Percentiles rank a stretch among this genome's conserved stretches.
Evolutionary conservation across 2,329 filamentous ascomycete genomes (phyloP).

Genomic region (Alternaria sp.): DNA sequence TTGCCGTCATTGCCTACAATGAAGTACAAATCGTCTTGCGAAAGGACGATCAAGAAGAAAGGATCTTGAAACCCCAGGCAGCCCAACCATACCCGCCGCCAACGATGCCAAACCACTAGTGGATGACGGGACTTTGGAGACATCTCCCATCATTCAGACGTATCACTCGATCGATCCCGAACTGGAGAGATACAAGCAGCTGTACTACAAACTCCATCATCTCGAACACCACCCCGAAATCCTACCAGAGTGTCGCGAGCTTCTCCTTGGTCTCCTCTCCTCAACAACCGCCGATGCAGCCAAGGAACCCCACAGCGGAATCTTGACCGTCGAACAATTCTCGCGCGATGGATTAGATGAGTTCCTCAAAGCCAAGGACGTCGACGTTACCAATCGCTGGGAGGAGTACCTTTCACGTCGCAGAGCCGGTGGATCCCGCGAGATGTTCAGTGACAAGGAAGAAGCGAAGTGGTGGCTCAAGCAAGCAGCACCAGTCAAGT

Average conservation of each 20-base stretch:
- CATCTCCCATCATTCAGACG: not conserved
- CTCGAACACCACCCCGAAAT: slow-evolving; percentile 48
- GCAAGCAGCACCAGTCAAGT: slow-evolving; percentile 53
- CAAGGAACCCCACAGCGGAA: slow-evolving; percentile 23
- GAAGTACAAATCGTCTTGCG: slow-evolving; percentile 20
- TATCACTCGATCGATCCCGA: not conserved
- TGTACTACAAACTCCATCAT: slow-evolving; percentile 53
- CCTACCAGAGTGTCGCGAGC: slow-evolving; percentile 40
- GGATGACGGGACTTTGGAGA: not conserved
- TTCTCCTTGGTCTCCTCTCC: slow-evolving; percentile 46
- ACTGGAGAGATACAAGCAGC: slow-evolving; percentile 33
- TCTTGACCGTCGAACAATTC: slow-evolving; percentile 43
- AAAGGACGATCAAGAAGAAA: slow-evolving; percentile 21
- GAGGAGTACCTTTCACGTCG: slow-evolving; percentile 46
- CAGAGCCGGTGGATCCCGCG: slow-evolving; percentile 40
- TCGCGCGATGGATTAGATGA: slow-evolving; percentile 23
- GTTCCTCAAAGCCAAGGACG: slow-evolving; percentile 45
- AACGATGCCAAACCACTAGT: not conserved
- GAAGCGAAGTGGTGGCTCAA: slow-evolving; percentile 52
- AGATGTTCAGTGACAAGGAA: slow-evolving; percentile 46
- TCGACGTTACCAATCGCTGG: slow-evolving; percentile 40
- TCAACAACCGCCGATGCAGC: slow-evolving; percentile 38
- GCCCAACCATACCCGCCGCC: slow-evolving; percentile 7
- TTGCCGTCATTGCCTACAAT: slow-evolving; percentile 25
- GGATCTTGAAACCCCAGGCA: slow-evolving; percentile 21